Base-by-base conservation (phyloP, 495 filamentous ascomycete species). In the Penicillium cataractarum region DNA sequence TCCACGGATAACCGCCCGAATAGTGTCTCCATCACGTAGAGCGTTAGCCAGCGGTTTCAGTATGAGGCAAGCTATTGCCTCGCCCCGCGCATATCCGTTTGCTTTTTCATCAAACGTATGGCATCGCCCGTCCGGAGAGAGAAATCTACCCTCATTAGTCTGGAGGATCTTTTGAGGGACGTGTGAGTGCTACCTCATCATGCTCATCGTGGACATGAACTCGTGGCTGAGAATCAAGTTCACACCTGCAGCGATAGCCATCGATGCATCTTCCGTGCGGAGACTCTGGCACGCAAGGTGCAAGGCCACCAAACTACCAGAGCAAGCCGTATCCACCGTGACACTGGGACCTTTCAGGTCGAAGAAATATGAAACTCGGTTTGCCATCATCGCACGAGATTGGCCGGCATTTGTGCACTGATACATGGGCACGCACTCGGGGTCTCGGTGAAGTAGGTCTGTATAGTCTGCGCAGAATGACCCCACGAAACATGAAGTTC, bases 321-420 rank as follows among this genome's bases (percentile, higher is more conserved):
- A 84, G 60, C 87, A 87, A 1, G 81, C 86, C 0, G 80, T 80
- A 60, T 84, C 80, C n/a, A 83, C 60, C 0, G 76, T 79, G n/a
- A 82, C 60, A 46, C 75, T 73, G 4, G 77, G 72, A 0, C 80
- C 80, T n/a, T 70, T 62, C 9, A 82, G 63, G 40, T 82, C 74
- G 39, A 80, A 78, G 51, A 76, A 71, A 49, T 78, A 81, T 1
- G 76, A 80, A 9, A 83, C 54, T 4, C 80, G 73, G 50, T 82
- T 82, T 2, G 81, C 71, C 13, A 71, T 55, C 57, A 80, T 82
- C 3, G 78, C 69, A 13, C 74, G 73, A 1, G 71, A 71, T n/a
- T 72, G 67, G 0, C 67, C 66, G 15, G 71, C 68, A 21, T 74
- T 74, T 13, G 75, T 78, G 37, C 71, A 71, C 46, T 72, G 65